Evolutionary conservation across 78 protist species (phyloP), one percentile per base, ranked within the genome.

Genomic region (Cavenderia fasciculata): DNA sequence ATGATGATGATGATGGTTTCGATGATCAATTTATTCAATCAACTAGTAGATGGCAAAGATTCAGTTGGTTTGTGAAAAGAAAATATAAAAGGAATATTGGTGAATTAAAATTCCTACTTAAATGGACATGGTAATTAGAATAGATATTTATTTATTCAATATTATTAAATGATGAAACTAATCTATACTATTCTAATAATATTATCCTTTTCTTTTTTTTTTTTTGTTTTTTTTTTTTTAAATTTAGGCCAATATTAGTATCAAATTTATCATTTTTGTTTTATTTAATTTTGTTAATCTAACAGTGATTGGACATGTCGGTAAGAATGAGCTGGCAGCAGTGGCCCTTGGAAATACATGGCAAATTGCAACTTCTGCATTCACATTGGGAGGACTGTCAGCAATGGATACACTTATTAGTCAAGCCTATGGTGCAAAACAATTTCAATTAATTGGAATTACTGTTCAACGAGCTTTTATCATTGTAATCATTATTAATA

Each of bases 71-170:
- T n/a, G n/a, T n/a, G n/a, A n/a, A n/a, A n/a, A n/a, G n/a, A n/a
- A n/a, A n/a, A n/a, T n/a, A n/a, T n/a, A n/a, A n/a, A n/a, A n/a
- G n/a, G n/a, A 59, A 54, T 46, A 65, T 68, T 33, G 77, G 38
- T 18, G 90, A 82, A 31, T 29, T 82, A 10, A 19, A 56, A 4
- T 82, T 49, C 25, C 61, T 82, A n/a, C 43, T 82, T 23, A 23
- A 43, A 5, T 82, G 90, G 90, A 65, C 90, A 27, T 82, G 74
- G n/a, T n/a, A n/a, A n/a, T n/a, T n/a, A n/a, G n/a, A n/a, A n/a
- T n/a, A n/a, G n/a, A n/a, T n/a, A n/a, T n/a, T n/a, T n/a, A n/a
- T n/a, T n/a, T n/a, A n/a, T n/a, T n/a, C n/a, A n/a, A n/a, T n/a
- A n/a, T n/a, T n/a, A n/a, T n/a, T n/a, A n/a, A n/a, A n/a, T n/a